Base-by-base conservation (phyloP, 2,329 filamentous ascomycete genomes). In the Huntiella abstrusa region DNA sequence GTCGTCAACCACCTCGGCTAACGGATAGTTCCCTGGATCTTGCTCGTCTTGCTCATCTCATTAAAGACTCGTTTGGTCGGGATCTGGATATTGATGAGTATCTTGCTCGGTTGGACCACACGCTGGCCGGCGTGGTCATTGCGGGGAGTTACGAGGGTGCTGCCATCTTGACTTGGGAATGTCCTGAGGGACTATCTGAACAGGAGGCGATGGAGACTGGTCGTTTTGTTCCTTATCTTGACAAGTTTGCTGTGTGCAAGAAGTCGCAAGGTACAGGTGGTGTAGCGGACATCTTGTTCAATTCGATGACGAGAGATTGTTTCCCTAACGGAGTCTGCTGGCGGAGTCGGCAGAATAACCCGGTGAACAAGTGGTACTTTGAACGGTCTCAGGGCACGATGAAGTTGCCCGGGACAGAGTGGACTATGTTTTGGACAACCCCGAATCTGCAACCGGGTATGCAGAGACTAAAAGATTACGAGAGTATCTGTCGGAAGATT, bases 301-400 rank as follows among this genome's bases (percentile, higher is more conserved):
- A 92, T 52, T 80, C 86, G 33, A 93, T 98, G 83, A 84, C 94
- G 4, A 73, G 83, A 22, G 77, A 80, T 15, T 94, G 87, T 55
- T 92, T 96, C 54, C 87, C 87, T 0, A 63, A 75, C 2, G 91
- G 91, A 1, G 83, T 96, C 1, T 92, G 87, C 57, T 98, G 91
- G 91, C 71, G 87, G 48, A 92, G 83, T 58, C 70, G 91, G 44
- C 81, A 80, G 56, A 76, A 87, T 58, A 96, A 98, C 57, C 88
- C 87, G 0, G 91, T 98, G 4, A 98, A 98, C 58, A 95, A 95
- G 59, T 98, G 91, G 91, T 98, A 98, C 60, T 95, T 96, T 62
- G 91, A 98, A 62, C 71, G 91, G 41, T 84, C 83, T 2, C 66
- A 73, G 41, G 91, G 91, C 0, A 87, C 79, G 2, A 82, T 79